Base-by-base conservation (phyloP, 2,329 filamentous ascomycete species). In the Aspergillus quadricinctus region DNA sequence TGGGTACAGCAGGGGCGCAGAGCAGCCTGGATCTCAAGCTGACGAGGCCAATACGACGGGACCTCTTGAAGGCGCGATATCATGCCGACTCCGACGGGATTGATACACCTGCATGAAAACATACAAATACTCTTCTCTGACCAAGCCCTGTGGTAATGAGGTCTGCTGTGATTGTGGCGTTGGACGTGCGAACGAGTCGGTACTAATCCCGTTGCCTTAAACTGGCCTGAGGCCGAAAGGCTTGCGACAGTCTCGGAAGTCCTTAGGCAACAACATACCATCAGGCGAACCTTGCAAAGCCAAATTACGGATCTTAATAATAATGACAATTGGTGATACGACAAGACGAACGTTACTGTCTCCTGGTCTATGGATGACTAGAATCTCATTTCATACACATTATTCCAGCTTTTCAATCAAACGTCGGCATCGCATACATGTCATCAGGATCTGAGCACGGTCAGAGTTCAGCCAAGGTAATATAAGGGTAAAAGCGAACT, bases 371-470 rank as follows among this genome's bases (percentile, higher is more conserved):
- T 37, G 14, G 31, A 37, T 37, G 14, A 37, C 31, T 37, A 37
- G 31, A 17, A 17, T 35, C 31, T 35, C 31, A 7, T 37, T 17
- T 17, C 31, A 17, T 17, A 37, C 31, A 37, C 5, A 37, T 31
- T 48, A 14, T 35, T 50, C 48, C 25, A 19, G 27, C 19, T 28
- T 48, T 5, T 46, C 55, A 61, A 25, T 52, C 54, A 51, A 83
- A 80, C 50, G 66, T 74, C 19, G 80, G 78, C 54, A 77, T 67
- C 53, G 80, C 76, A 69, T 83, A 84, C 37, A 78, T 79, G 8
- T 77, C 78, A 35, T 80, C 77, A 1, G 80, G 80, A 72, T 84
- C 81, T 80, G 49, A 3, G 23, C 23, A 21, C 48, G 25, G 37
- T 63, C 27, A 63, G 56, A 49, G 35, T 48, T 29, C 19, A 17